Evolutionary conservation across 208 protist genomes (phyloP).

Genomic region (Porcisia hertigi): DNA sequence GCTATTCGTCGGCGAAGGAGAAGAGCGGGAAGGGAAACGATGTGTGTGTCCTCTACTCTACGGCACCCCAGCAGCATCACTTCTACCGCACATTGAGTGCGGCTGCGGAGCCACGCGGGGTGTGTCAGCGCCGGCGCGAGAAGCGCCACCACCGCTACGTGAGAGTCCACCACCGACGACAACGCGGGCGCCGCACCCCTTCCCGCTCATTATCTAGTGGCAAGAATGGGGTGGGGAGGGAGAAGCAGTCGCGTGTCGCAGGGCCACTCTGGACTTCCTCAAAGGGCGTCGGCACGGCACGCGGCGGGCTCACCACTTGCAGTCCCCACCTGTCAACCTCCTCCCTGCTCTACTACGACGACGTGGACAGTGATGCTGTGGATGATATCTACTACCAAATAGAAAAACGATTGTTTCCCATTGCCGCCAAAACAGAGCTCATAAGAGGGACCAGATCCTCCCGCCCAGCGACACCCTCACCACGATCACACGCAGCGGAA

Average conservation of each 20-base stretch:
- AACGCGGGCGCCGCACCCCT: background rate
- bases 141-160: constrained; percentile 39
- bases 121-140: constrained; percentile 3
- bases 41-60: constrained; percentile 16
- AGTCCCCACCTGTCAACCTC: constrained; percentile 44
- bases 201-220: background rate
- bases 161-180: constrained; percentile 29
- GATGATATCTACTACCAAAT: constrained; percentile 35
- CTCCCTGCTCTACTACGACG: constrained; percentile 48
- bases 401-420: constrained; percentile 25
- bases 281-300: background rate
- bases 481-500: background rate
- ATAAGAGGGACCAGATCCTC: background rate
- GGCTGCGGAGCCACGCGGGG: background rate
- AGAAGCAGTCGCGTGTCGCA: background rate
- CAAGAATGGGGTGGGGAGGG: background rate
- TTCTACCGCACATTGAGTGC: constrained; percentile 18
- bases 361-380: constrained; percentile 39
- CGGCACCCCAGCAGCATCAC: constrained; percentile 21
- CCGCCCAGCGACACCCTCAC: background rate
- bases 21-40: background rate
- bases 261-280: background rate
- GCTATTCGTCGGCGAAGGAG: constrained; percentile 1
- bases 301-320: background rate
- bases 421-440: constrained; percentile 2